Evolutionary conservation across 306 rosid species (phyloP), one percentile per base, ranked within the genome.

Genomic region (Cyamopsis tetragonoloba): DNA sequence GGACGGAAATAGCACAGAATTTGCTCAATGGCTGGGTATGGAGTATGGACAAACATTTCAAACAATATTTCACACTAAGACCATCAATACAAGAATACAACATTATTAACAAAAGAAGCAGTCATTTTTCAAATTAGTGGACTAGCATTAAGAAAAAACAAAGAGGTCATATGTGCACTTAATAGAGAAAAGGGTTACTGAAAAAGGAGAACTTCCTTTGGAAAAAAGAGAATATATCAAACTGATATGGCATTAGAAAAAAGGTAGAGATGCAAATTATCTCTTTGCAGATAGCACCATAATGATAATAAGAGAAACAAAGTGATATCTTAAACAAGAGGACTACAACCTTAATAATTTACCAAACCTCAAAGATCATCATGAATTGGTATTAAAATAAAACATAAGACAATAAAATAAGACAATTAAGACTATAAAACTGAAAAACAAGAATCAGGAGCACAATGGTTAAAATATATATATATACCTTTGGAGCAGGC

Each of bases 401-500:
- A 63, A 31, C 5, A 15, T 23, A 34, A 23, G 32, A 49, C 30
- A 44, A 44, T 7, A 37, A 24, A 56, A n/a, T 4, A 46, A n/a
- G 18, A 27, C 51, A 73, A 15, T 15, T 8, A 26, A n/a, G n/a
- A n/a, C n/a, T n/a, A n/a, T n/a, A n/a, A n/a, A n/a, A n/a, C n/a
- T n/a, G n/a, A n/a, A n/a, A n/a, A n/a, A 37, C 8, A 37, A 31
- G 31, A 34, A 50, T 6, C 60, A 60, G 0, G 20, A 19, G 31
- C 35, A 50, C 22, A 78, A 28, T 55, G 22, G 56, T 19, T 19
- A 71, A 7, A 22, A 31, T 3, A 43, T 43, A 32, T 1, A 14
- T 23, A 35, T 30, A 62, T 78, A 95, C 99, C 96, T 69, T 95
- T 5, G 99, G 99, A 11, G 97, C 92, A 30, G 85, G 92, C 57